Base-by-base conservation (phyloP, 192 early-diverging fungal species). In the Coemansia sp. region DNA sequence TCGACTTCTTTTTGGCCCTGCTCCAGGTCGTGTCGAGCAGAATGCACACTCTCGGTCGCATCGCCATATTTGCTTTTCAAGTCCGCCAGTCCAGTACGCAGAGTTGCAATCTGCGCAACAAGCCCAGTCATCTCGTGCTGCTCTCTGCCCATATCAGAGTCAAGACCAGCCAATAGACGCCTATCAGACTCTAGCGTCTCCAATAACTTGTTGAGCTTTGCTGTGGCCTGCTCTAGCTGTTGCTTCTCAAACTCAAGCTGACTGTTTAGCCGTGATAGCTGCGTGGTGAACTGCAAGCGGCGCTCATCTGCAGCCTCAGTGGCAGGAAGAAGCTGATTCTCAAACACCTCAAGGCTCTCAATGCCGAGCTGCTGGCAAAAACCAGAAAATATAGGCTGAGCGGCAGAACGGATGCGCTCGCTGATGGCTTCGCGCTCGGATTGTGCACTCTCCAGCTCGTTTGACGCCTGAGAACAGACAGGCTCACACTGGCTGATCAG, bases 311-410 rank as follows among this genome's bases (percentile, higher is more conserved):
- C 72, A 66, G 95, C 91, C 64, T 92, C 88, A 3, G 92, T 79
- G 5, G 90, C 70, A 13, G 85, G 85, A 15, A 93, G 79, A 49
- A 91, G 89, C 26, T 86, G 78, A 18, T 87, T 86, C 71, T 99
- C 95, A 71, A 95, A 98, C 63, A 93, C 95, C 6, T 93, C 90
- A 64, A 98, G 89, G 64, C 88, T 91, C 9, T 77, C 49, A 2
- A 98, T 89, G 4, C 86, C 82, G n/a, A 94, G 88, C 10, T 71
- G 64, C 39, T 56, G 52, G 76, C 98, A 98, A 59, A 99, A 96
- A 1, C 79, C 83, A 1, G 82, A 85, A 85, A 99, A 99, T 7
- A 94, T 79, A 15, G 80, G 70, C 62, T 91, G 88, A 45, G 90
- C 89, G 23, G 86, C 81, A 19, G 70, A 63, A 23, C 79, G 75